Evolutionary conservation across 805 yeast species (phyloP).

Genomic region (Barnettozyma populi): DNA sequence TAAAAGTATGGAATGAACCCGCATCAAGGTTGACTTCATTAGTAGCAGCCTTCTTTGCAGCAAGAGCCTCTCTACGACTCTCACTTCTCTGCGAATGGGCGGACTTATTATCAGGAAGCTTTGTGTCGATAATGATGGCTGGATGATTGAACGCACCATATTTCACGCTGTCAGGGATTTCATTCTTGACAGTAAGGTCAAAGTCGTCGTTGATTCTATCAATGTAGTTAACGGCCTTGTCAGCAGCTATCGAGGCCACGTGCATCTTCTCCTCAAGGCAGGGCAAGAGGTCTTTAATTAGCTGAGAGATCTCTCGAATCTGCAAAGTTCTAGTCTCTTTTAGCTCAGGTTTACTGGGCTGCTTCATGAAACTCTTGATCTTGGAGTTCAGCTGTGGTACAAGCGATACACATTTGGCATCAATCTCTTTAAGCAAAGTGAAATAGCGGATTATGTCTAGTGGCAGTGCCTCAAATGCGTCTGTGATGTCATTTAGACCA

Average conservation of each 20-base stretch:
- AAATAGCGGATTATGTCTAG: slow-evolving; percentile 75
- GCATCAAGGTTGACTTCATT: slow-evolving; percentile 21
- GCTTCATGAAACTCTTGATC: slow-evolving; percentile 43
- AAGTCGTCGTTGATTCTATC: slow-evolving; percentile 75
- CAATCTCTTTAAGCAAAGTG: slow-evolving; percentile 86
- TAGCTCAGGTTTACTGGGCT: slow-evolving; percentile 21
- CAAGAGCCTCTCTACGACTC: slow-evolving; percentile 85
- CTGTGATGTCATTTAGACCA: slow-evolving; percentile 87
- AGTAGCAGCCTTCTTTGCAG: slow-evolving; percentile 67
- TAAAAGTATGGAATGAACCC: slow-evolving; percentile 1
- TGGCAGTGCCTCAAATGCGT: slow-evolving; percentile 89
- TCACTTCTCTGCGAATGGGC: slow-evolving; percentile 78
- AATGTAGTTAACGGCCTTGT: slow-evolving; percentile 62
- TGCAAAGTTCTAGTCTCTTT: slow-evolving; percentile 22
- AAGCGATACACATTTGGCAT: slow-evolving; percentile 81
- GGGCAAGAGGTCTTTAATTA: slow-evolving; percentile 71
- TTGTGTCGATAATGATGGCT: slow-evolving; percentile 67
- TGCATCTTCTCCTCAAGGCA: slow-evolving; percentile 96
- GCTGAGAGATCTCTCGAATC: slow-evolving; percentile 32
- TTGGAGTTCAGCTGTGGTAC: slow-evolving; percentile 59
- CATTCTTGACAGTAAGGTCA: slow-evolving; percentile 66
- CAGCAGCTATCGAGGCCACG: slow-evolving; percentile 88
- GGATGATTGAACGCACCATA: slow-evolving; percentile 84
- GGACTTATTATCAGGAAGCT: slow-evolving; percentile 46
- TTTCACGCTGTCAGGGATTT: slow-evolving; percentile 75